These are phyloP conservation scores for Entonaema liquescens DNA, from an alignment of 495 filamentous ascomycete species.

Conservation along the genomic window DNA sequence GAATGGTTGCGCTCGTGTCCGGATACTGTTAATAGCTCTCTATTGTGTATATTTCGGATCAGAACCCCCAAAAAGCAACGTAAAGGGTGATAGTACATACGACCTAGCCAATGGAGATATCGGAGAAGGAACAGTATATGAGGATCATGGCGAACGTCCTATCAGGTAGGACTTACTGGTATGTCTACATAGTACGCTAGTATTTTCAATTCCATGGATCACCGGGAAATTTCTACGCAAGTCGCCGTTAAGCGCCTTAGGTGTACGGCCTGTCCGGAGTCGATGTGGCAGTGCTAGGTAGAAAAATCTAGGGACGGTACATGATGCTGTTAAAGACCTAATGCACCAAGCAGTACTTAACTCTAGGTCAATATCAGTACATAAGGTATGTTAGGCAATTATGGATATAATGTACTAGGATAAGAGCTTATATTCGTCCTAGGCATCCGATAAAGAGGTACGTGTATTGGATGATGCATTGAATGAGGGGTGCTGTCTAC, in stretches of 20 bases:
- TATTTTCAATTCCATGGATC: background rate
- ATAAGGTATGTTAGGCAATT: background rate
- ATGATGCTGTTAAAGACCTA: background rate
- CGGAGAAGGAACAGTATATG: background rate
- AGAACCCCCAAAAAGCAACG: slow-evolving; percentile 17
- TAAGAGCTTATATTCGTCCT: slow-evolving; percentile 3
- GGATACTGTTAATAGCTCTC: background rate
- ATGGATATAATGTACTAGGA: background rate
- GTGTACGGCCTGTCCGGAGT: background rate
- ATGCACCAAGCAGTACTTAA: background rate
- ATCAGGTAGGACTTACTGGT: too few species aligned
- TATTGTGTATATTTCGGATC: slow-evolving; percentile 4
- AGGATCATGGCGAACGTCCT: background rate
- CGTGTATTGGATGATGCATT: background rate
- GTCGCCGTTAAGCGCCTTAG: slow-evolving; percentile 8
- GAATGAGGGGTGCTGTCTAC: slow-evolving; percentile 9
- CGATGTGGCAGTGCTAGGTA: background rate
- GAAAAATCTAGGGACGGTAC: background rate
- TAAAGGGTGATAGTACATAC: background rate
- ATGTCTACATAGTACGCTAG: background rate
- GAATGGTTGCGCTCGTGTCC: slow-evolving; percentile 10
- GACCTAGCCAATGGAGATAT: slow-evolving; percentile 16
- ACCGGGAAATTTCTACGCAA: slow-evolving; percentile 19
- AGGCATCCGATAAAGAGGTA: background rate
- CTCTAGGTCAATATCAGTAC: background rate